A percentile compares a stretch with the other conserved stretches of the same genome.
phyloP scores from a whole-genome alignment of 257 asterid genomes.

The Nicotiana tabacum region DNA sequence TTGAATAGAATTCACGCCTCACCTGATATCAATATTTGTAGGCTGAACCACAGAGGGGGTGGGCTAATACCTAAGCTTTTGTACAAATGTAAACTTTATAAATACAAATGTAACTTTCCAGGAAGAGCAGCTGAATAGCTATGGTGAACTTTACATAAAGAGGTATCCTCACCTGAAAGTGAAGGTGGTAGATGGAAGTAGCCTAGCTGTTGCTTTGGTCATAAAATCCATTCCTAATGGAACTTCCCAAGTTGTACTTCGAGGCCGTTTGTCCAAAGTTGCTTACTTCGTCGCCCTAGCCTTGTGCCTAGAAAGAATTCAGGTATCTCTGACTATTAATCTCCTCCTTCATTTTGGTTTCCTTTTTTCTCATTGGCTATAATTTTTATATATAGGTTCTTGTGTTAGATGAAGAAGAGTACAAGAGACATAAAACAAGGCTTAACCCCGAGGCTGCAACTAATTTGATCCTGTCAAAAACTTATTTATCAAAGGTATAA shows the following conservation, averaged over 20 bases:
- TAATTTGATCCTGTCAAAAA: constrained; percentile 11
- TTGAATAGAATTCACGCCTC: background rate
- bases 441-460: constrained; percentile 5
- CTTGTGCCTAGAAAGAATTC: background rate
- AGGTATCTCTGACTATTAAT: no score
- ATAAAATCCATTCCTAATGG: no score
- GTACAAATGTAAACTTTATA: no score
- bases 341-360: no score
- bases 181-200: constrained; percentile 71
- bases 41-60: background rate
- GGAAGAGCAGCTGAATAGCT: constrained; percentile 59
- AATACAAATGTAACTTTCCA: constrained; percentile 6
- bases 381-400: no score
- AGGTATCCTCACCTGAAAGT: constrained; percentile 57
- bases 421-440: no score
- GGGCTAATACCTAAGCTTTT: background rate
- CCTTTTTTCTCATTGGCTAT: no score
- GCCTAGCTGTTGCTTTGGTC: constrained; percentile 16
- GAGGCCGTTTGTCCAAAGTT: no score
- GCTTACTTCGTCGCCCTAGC: background rate
- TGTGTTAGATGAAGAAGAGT: no score
- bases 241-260: no score
- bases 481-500: constrained; percentile 8
- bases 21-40: background rate
- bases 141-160: constrained; percentile 48